Percentiles rank a stretch among this genome's conserved stretches.
These are phyloP conservation scores for Xylaria arbuscula DNA, from an alignment of 2,329 filamentous ascomycete species.

Conservation along the genomic window DNA sequence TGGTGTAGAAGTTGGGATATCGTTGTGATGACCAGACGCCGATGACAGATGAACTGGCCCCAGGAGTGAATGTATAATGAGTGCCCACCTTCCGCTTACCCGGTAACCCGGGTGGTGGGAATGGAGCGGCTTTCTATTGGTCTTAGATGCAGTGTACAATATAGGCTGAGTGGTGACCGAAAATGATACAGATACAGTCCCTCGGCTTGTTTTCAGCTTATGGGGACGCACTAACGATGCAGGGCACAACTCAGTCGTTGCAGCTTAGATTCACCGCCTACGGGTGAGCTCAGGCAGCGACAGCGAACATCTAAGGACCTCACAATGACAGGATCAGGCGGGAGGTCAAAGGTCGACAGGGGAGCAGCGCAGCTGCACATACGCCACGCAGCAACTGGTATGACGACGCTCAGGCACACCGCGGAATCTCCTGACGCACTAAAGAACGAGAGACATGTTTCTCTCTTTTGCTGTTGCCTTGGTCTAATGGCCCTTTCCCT, in stretches of 20 bases:
- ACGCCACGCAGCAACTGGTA: slow-evolving; percentile 5
- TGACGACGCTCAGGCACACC: background rate
- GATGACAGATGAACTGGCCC: background rate
- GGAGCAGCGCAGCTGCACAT: background rate
- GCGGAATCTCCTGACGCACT: background rate
- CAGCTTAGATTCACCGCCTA: slow-evolving; percentile 1
- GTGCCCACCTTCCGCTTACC: slow-evolving; percentile 15
- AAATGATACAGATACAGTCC: slow-evolving; percentile 14
- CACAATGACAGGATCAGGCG: background rate
- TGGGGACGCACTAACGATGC: slow-evolving; percentile 14
- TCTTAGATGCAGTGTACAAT: slow-evolving; percentile 20
- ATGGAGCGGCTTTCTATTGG: slow-evolving; percentile 29
- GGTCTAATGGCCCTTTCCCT: slow-evolving; percentile 10
- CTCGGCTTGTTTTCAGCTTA: slow-evolving; percentile 13
- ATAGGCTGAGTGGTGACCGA: slow-evolving; percentile 8
- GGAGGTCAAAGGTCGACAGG: background rate
- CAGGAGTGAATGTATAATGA: slow-evolving; percentile 21
- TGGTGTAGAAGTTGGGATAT: background rate
- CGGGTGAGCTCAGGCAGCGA: background rate
- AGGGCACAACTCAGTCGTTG: background rate
- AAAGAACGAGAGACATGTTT: slow-evolving; percentile 10
- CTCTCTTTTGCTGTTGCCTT: background rate
- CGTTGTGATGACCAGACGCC: background rate
- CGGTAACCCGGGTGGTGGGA: slow-evolving; percentile 13
- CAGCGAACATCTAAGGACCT: background rate